Conservation (phyloP, 768 basidiomycete species). For the Kwoniella pini region DNA sequence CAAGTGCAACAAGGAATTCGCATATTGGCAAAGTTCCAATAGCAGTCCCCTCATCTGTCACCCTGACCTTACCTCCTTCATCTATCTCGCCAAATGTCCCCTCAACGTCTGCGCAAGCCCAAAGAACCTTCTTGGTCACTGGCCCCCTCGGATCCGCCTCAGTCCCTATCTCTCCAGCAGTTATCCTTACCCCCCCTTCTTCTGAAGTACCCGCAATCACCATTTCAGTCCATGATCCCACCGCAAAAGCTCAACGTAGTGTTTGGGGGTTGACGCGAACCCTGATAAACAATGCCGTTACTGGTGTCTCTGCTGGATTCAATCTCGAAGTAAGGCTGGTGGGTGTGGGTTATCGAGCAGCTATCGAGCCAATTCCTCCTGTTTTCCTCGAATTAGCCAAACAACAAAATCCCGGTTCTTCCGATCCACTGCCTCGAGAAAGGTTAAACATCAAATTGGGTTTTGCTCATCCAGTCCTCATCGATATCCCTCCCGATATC, state of each 20-base stretch:
- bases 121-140: slow-evolving; percentile 60
- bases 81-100: slow-evolving; percentile 39
- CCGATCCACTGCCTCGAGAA: slow-evolving; percentile 57
- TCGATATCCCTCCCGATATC: slow-evolving; percentile 80
- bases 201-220: slow-evolving; percentile 15
- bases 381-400: slow-evolving; percentile 32
- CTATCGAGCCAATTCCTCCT: slow-evolving; percentile 63
- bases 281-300: slow-evolving; percentile 82
- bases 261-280: slow-evolving; percentile 97
- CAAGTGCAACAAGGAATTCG: slow-evolving; percentile 42
- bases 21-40: slow-evolving; percentile 61
- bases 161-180: slow-evolving; percentile 60
- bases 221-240: slow-evolving; percentile 59
- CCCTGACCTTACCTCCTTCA: slow-evolving; percentile 50
- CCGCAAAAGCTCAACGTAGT: slow-evolving; percentile 73
- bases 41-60: slow-evolving; percentile 62
- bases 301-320: slow-evolving; percentile 87
- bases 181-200: slow-evolving; percentile 51
- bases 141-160: slow-evolving; percentile 63
- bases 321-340: slow-evolving; percentile 80
- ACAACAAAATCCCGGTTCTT: slow-evolving; percentile 51
- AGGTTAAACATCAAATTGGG: slow-evolving; percentile 85
- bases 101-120: slow-evolving; percentile 40
- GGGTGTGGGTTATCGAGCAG: slow-evolving; percentile 90
- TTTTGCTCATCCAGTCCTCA: slow-evolving; percentile 80